These are phyloP conservation scores for Oxalis stricta DNA, from an alignment of 441 rosid genomes.

Conservation along the genomic window DNA sequence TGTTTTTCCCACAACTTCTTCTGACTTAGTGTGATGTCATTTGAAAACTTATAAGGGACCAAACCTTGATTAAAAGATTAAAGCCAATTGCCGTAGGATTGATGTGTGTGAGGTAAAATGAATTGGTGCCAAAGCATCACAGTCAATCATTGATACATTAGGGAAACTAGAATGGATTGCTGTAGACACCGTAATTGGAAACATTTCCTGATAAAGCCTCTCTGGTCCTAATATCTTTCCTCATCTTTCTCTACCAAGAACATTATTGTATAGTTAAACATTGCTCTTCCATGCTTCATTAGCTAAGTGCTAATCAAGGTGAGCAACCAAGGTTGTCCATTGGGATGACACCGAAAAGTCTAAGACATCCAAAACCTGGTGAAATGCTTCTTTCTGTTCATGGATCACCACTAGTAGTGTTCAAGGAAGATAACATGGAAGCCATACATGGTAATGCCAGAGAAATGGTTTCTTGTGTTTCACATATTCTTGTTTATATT, in stretches of 20 bases:
- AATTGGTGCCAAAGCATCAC: too few relatives aligned
- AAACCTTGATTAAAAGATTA: too few relatives aligned
- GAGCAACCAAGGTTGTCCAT: constrained; percentile 65
- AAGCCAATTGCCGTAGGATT: too few relatives aligned
- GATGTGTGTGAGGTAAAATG: too few relatives aligned
- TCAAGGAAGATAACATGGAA: constrained; percentile 78
- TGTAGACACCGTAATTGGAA: too few relatives aligned
- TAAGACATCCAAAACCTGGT: constrained; percentile 68
- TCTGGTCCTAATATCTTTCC: too few relatives aligned
- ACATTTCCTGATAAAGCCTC: too few relatives aligned
- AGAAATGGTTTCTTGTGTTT: too few relatives aligned
- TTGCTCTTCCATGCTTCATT: background rate
- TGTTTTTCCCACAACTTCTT: background rate
- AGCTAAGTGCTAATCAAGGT: constrained; percentile 16
- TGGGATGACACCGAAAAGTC: constrained; percentile 81
- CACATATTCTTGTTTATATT: too few relatives aligned
- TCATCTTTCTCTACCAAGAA: too few relatives aligned
- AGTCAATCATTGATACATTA: too few relatives aligned
- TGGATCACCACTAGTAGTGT: constrained; percentile 86
- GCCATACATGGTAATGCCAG: constrained; percentile 71
- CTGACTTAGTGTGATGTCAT: background rate
- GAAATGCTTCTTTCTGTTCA: constrained; percentile 79
- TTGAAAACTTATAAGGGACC: background rate
- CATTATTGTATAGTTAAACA: background rate
- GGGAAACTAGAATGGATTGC: too few relatives aligned